Conservation (phyloP, 2,329 filamentous ascomycete species). For the Didymella segeticola region DNA sequence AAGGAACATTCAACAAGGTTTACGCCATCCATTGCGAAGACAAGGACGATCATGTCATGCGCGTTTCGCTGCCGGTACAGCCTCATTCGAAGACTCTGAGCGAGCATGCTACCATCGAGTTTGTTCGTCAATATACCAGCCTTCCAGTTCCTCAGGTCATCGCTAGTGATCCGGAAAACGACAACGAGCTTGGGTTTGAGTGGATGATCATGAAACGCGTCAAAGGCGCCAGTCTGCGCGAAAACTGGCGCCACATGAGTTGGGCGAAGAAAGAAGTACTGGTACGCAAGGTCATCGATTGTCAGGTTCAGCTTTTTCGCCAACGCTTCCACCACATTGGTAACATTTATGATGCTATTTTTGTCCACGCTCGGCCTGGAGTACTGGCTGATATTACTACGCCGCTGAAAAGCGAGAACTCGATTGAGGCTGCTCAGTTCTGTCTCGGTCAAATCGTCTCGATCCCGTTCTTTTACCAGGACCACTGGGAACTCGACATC, state of each 20-base stretch:
- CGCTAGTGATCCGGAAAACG: neutral
- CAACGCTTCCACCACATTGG: slow-evolving; percentile 1
- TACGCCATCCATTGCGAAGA: slow-evolving; percentile 6
- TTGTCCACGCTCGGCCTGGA: no score
- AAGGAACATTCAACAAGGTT: slow-evolving; percentile 23
- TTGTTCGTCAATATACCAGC: slow-evolving; percentile 21
- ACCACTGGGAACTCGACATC: neutral
- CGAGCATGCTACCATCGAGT: slow-evolving; percentile 30
- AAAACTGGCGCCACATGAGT: slow-evolving; percentile 9
- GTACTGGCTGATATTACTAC: no score
- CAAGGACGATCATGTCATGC: slow-evolving; percentile 33
- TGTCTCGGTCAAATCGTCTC: neutral
- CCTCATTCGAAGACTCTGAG: slow-evolving; percentile 27
- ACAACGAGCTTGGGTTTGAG: slow-evolving; percentile 12
- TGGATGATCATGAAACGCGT: slow-evolving; percentile 13
- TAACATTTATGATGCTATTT: no score
- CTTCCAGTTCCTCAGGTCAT: slow-evolving; percentile 6
- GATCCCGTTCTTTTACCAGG: neutral
- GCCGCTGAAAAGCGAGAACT: no score
- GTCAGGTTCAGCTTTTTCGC: neutral
- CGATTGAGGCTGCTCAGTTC: no score
- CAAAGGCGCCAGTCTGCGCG: neutral
- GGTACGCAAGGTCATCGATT: neutral
- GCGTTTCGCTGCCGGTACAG: slow-evolving; percentile 27
- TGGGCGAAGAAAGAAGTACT: slow-evolving; percentile 7